Base-by-base conservation (phyloP, 495 filamentous ascomycete genomes). In the Aspergillus egyptiacus region DNA sequence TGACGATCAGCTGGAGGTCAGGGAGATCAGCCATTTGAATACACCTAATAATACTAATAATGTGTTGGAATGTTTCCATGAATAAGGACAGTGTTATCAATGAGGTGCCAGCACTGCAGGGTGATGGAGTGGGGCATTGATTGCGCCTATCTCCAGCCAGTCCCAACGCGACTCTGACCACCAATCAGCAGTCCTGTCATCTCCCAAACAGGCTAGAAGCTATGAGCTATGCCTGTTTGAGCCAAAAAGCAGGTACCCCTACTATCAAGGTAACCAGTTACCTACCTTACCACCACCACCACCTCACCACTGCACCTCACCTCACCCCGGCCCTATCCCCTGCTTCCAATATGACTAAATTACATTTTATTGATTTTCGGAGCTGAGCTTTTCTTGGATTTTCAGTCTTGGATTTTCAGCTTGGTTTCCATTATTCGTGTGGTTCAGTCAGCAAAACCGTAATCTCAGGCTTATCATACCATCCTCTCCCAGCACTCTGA, bases 371-470 rank as follows among this genome's bases (percentile, higher is more conserved):
- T n/a, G n/a, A n/a, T n/a, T n/a, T n/a, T n/a, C n/a, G n/a, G n/a
- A n/a, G n/a, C n/a, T 33, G 14, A 28, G 23, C 13, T 14, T 7
- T 28, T 30, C 13, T 6, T 35, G 11, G 2, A 6, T 17, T 13
- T 35, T 34, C n/a, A 15, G n/a, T 1, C 32, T 1, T 17, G 11
- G 43, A 42, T 33, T 18, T 22, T 24, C 36, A 6, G n/a, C n/a
- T n/a, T 6, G 18, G 37, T 59, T 63, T 42, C 28, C 38, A 66
- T 66, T 66, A 66, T 63, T 62, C 46, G 39, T 50, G 51, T 39
- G 13, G 45, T 51, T 60, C 54, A 51, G 60, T 63, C 57, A 65
- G 43, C 51, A 48, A 51, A 46, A 40, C 41, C 18, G 40, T 40
- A 55, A 55, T 55, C 53, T 48, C 45, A 33, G 27, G 28, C 31